Percentiles rank a stretch among this genome's conserved stretches.
phyloP scores from a whole-genome alignment of 352 stramenopile species.

The Phytophthora nicotianae region DNA sequence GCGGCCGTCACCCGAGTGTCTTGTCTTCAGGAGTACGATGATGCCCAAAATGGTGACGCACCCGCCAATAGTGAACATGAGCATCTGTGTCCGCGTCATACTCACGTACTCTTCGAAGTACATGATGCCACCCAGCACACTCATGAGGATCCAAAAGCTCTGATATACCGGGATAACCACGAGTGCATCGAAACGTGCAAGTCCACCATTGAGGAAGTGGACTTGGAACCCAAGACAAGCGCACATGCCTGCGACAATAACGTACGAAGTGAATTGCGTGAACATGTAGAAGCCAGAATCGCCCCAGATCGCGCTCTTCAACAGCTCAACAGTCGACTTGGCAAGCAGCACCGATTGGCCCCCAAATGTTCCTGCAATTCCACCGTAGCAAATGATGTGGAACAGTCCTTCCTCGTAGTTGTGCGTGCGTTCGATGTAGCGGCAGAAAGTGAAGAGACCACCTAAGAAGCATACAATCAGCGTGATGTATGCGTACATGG shows the following conservation, averaged over 20 bases:
- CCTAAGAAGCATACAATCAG: slow-evolving; percentile 73
- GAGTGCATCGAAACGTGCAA: slow-evolving; percentile 90
- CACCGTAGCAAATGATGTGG: slow-evolving; percentile 89
- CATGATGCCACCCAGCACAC: slow-evolving; percentile 91
- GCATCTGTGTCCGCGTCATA: slow-evolving; percentile 78
- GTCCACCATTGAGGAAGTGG: slow-evolving; percentile 89
- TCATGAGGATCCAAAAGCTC: slow-evolving; percentile 91
- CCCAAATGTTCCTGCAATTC: slow-evolving; percentile 88
- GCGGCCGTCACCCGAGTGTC: slow-evolving; percentile 44
- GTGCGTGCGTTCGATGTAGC: slow-evolving; percentile 80
- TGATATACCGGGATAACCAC: slow-evolving; percentile 92
- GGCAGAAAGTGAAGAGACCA: slow-evolving; percentile 60
- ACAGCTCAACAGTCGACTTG: slow-evolving; percentile 89
- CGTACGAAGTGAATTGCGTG: slow-evolving; percentile 75
- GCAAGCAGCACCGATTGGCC: slow-evolving; percentile 89
- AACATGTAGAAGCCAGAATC: slow-evolving; percentile 78
- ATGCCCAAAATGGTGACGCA: slow-evolving; percentile 82
- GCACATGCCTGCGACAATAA: slow-evolving; percentile 73
- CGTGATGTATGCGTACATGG: slow-evolving; percentile 88
- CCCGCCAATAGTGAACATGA: slow-evolving; percentile 82
- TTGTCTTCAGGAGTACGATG: slow-evolving; percentile 73
- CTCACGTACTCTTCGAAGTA: slow-evolving; percentile 93
- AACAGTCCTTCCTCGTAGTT: slow-evolving; percentile 69
- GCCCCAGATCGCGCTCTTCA: slow-evolving; percentile 92
- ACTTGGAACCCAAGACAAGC: slow-evolving; percentile 83